Evolutionary conservation across 2,329 filamentous ascomycete species (phyloP).

Genomic region (Fusarium chlamydosporum): DNA sequence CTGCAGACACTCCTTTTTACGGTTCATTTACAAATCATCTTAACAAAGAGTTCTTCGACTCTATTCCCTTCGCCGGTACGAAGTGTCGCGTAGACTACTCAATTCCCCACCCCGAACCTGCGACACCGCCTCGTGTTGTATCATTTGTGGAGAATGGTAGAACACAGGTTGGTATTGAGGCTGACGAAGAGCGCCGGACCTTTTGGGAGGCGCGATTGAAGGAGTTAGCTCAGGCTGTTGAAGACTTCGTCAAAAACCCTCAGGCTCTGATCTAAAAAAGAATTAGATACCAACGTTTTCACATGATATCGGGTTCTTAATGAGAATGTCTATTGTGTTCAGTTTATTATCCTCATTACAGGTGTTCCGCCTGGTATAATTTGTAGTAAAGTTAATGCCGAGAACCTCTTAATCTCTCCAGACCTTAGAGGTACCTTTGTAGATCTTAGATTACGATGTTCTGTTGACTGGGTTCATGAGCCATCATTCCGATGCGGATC

Average conservation of each 20-base stretch:
- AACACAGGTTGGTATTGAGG: constrained; percentile 49
- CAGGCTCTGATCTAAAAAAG: constrained; percentile 23
- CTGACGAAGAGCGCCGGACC: constrained; percentile 47
- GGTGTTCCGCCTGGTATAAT: too few relatives aligned
- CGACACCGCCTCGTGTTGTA: constrained; percentile 47
- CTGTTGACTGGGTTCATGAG: too few relatives aligned
- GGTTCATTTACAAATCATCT: constrained; percentile 51
- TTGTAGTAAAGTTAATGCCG: background rate
- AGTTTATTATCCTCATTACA: background rate
- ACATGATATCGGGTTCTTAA: background rate
- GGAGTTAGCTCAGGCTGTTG: constrained; percentile 41
- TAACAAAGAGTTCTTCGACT: constrained; percentile 51
- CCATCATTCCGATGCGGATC: too few relatives aligned
- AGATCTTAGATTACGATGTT: too few relatives aligned
- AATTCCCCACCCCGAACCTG: constrained; percentile 47
- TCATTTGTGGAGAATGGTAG: constrained; percentile 46
- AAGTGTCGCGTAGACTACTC: constrained; percentile 49
- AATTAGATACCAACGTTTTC: background rate
- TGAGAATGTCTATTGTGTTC: background rate
- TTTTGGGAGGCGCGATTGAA: constrained; percentile 49
- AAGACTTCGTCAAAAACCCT: constrained; percentile 36
- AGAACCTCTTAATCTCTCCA: too few relatives aligned
- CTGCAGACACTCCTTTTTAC: constrained; percentile 38
- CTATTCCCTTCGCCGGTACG: constrained; percentile 49
- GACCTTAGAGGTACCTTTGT: too few relatives aligned